Percentiles rank a stretch among this genome's conserved stretches.
These are phyloP conservation scores for Tillandsia leiboldiana DNA, from an alignment of 176 grass and related monocot genomes.

Conservation along the genomic window DNA sequence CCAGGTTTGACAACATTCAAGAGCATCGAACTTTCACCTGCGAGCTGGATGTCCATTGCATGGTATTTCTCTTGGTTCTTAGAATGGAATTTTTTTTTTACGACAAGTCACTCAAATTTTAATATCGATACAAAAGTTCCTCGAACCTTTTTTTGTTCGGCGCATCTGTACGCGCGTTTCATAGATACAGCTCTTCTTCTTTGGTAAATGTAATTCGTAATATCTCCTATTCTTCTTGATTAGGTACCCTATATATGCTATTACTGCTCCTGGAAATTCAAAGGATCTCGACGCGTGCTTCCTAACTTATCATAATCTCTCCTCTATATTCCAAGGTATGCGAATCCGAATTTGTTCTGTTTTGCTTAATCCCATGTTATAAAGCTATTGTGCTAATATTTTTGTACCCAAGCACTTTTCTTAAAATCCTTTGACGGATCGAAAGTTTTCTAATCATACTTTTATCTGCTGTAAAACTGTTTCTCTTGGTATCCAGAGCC, in stretches of 20 bases:
- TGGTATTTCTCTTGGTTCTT: slow-evolving; percentile 26
- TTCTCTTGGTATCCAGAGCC: too few relatives aligned
- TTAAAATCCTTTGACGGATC: too few relatives aligned
- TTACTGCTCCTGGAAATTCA: slow-evolving; percentile 40
- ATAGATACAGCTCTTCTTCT: neutral
- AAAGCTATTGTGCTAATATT: too few relatives aligned
- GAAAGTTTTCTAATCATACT: too few relatives aligned
- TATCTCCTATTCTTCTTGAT: slow-evolving; percentile 4
- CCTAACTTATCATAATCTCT: slow-evolving; percentile 75
- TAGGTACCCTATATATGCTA: slow-evolving; percentile 76
- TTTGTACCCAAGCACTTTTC: too few relatives aligned
- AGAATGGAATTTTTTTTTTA: too few relatives aligned
- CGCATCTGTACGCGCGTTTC: neutral
- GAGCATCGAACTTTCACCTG: slow-evolving; percentile 59
- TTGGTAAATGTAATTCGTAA: neutral
- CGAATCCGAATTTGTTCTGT: too few relatives aligned
- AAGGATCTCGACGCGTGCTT: slow-evolving; percentile 56
- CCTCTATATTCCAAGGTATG: slow-evolving; percentile 66
- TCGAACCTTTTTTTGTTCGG: too few relatives aligned
- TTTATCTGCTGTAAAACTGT: too few relatives aligned
- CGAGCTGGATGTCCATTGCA: slow-evolving; percentile 71
- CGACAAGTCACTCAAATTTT: too few relatives aligned
- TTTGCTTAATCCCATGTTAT: too few relatives aligned
- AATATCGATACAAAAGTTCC: too few relatives aligned
- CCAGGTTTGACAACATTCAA: slow-evolving; percentile 38